phyloP scores from a whole-genome alignment of 1,139 yeast species.

The Magnusiomyces suaveolens region DNA sequence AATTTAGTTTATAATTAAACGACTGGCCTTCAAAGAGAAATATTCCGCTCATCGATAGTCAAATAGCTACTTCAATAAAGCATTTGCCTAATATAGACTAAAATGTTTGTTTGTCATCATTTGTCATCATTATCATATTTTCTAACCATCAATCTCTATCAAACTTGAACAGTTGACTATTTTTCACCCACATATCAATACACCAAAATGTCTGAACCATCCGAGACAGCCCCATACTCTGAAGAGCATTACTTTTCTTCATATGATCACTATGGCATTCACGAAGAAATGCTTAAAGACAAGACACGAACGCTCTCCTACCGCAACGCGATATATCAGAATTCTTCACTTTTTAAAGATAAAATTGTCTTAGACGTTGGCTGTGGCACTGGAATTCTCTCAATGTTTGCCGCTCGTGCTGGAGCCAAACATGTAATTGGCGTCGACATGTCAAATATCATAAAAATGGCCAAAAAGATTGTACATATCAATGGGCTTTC shows the following conservation, averaged over 20 bases:
- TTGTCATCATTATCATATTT: no score
- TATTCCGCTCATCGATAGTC: no score
- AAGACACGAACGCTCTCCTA: slow-evolving; percentile 86
- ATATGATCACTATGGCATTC: slow-evolving; percentile 95
- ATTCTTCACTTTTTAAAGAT: slow-evolving; percentile 80
- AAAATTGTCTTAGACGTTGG: slow-evolving; percentile 95
- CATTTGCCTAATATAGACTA: no score
- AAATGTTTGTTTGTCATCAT: no score
- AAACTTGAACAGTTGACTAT: no score
- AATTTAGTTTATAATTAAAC: no score
- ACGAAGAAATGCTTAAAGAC: slow-evolving; percentile 97
- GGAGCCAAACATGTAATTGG: slow-evolving; percentile 97
- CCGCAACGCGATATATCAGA: slow-evolving; percentile 86
- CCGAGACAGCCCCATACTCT: slow-evolving; percentile 28
- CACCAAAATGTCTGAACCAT: no score
- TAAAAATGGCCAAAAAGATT: slow-evolving; percentile 85
- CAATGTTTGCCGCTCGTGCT: slow-evolving; percentile 95
- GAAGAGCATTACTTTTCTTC: slow-evolving; percentile 93
- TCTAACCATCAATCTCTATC: no score
- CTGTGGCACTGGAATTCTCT: slow-evolving; percentile 93
- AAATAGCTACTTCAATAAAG: no score
- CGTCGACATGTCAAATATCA: slow-evolving; percentile 94
- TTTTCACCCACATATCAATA: no score
- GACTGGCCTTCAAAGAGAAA: no score
- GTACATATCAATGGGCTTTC: slow-evolving; percentile 74